Base-by-base conservation (phyloP, 305 asterid species). In the Ilex paraguariensis region DNA sequence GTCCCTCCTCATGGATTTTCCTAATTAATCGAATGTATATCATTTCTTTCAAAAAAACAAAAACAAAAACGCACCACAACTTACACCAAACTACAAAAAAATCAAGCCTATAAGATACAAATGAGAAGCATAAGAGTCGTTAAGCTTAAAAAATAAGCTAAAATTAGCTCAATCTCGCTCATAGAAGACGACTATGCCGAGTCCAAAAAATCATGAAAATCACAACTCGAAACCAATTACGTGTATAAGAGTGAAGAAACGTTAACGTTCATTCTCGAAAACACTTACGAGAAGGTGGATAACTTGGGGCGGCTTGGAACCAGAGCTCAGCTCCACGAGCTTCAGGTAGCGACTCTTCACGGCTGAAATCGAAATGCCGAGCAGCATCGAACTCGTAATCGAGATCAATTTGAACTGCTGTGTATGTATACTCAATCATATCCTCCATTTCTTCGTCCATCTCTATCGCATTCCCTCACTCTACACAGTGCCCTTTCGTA, bases 351-450 rank as follows among this genome's bases (percentile, higher is more conserved):
- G 94, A 72, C 86, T 90, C 96, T 12, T 69, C 78, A 54, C 71
- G 78, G 60, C 71, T 59, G 70, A 93, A 93, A 65, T 90, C 92
- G 66, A 87, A 93, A 77, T 74, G 87, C 17, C 90, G 82, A 42
- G 80, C 84, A 5, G 99, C 97, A 67, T 93, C 97, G 64, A 81
- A 93, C 80, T 93, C 99, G 65, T 93, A 93, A 68, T 93, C 95
- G 15, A 87, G 78, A 70, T 93, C 99, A 79, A 93, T 75, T 74
- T 93, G 95, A 63, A 77, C 75, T 45, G 73, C 96, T 66, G 86
- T 84, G 77, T 85, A 92, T 31, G 64, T 76, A 66, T 81, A 81
- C 65, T 73, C 79, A 62, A 56, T 65, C 61, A 39, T 64, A 36
- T 78, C 80, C 52, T 78, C 82, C 88, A 83, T 86, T 56, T 81